Evolutionary conservation across 345 rosid species (phyloP).

Genomic region (Sapria himalayana): DNA sequence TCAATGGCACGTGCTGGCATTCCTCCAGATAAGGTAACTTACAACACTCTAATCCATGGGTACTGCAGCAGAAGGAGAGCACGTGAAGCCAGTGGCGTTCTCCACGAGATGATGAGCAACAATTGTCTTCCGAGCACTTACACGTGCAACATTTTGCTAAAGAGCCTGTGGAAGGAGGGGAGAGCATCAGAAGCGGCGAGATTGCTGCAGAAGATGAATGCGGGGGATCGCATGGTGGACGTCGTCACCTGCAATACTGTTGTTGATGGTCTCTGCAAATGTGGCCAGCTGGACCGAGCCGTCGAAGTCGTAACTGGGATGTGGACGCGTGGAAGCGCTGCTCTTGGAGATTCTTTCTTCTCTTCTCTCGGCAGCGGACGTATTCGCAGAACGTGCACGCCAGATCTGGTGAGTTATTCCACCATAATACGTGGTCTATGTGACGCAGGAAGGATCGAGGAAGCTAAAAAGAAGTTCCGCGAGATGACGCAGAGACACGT

Average conservation of each 20-base stretch:
- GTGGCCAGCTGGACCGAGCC: slow-evolving; percentile 72
- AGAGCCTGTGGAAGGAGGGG: slow-evolving; percentile 61
- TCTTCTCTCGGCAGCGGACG: slow-evolving; percentile 33
- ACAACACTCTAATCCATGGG: slow-evolving; percentile 55
- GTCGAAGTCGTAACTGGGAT: slow-evolving; percentile 53
- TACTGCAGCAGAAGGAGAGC: slow-evolving; percentile 48
- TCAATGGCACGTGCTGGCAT: slow-evolving; percentile 39
- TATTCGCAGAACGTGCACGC: slow-evolving; percentile 60
- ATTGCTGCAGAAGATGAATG: slow-evolving; percentile 64
- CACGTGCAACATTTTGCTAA: slow-evolving; percentile 69
- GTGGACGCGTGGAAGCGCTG: slow-evolving; percentile 83
- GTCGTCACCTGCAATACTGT: slow-evolving; percentile 81
- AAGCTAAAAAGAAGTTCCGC: slow-evolving; percentile 52
- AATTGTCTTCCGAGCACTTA: slow-evolving; percentile 48
- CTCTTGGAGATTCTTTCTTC: slow-evolving; percentile 70
- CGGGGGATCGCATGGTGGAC: slow-evolving; percentile 56
- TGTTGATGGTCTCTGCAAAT: slow-evolving; percentile 60
- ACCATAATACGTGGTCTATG: slow-evolving; percentile 56
- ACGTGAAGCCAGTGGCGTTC: slow-evolving; percentile 31
- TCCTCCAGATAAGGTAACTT: slow-evolving; percentile 55
- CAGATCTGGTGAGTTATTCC: slow-evolving; percentile 61
- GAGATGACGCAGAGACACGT: slow-evolving; percentile 65
- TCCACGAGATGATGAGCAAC: slow-evolving; percentile 55
- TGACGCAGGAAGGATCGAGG: slow-evolving; percentile 59
- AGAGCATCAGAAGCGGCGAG: slow-evolving; percentile 69